Percentiles rank a stretch among this genome's conserved stretches.
These are phyloP conservation scores for Plicaturopsis crispa DNA, from an alignment of 768 basidiomycete genomes.

Conservation along the genomic window DNA sequence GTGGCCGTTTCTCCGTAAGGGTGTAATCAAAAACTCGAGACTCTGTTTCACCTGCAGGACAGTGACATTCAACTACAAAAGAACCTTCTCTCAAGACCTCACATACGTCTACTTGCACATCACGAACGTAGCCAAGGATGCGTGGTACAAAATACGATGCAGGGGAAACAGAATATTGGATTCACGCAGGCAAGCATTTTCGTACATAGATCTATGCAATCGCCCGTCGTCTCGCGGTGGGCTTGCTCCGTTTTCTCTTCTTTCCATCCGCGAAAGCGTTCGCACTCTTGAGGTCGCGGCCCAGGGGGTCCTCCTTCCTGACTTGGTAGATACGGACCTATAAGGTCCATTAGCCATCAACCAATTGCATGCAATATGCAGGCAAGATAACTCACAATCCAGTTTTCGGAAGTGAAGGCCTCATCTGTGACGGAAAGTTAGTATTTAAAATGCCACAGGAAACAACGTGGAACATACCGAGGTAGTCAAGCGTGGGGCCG, in stretches of 20 bases:
- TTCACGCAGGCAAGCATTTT: too few species aligned
- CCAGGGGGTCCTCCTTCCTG: slow-evolving; percentile 87
- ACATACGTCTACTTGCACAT: too few species aligned
- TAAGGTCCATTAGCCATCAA: slow-evolving; percentile 3
- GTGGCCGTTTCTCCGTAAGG: too few species aligned
- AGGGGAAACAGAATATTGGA: too few species aligned
- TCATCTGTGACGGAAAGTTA: slow-evolving; percentile 54
- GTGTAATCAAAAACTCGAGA: too few species aligned
- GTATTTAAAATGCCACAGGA: slow-evolving; percentile 2
- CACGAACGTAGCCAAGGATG: too few species aligned
- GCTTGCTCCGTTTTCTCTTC: slow-evolving; percentile 80
- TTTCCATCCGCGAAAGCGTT: slow-evolving; percentile 83
- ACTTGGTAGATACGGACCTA: slow-evolving; percentile 92
- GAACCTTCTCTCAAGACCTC: too few species aligned
- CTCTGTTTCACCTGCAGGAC: too few species aligned
- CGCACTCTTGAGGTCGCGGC: slow-evolving; percentile 83
- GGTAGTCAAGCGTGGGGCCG: slow-evolving; percentile 79
- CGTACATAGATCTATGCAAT: slow-evolving; percentile 22
- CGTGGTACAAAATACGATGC: too few species aligned
- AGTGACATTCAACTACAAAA: too few species aligned
- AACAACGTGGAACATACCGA: slow-evolving; percentile 47
- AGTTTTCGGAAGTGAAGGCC: slow-evolving; percentile 98
- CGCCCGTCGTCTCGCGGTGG: slow-evolving; percentile 50
- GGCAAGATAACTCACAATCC: slow-evolving; percentile 65
- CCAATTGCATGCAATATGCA: not conserved